A percentile compares a stretch with the other conserved stretches of the same genome.
These are phyloP conservation scores for Chaetomium globosum DNA, from an alignment of 2,329 filamentous ascomycete genomes.

Conservation along the genomic window DNA sequence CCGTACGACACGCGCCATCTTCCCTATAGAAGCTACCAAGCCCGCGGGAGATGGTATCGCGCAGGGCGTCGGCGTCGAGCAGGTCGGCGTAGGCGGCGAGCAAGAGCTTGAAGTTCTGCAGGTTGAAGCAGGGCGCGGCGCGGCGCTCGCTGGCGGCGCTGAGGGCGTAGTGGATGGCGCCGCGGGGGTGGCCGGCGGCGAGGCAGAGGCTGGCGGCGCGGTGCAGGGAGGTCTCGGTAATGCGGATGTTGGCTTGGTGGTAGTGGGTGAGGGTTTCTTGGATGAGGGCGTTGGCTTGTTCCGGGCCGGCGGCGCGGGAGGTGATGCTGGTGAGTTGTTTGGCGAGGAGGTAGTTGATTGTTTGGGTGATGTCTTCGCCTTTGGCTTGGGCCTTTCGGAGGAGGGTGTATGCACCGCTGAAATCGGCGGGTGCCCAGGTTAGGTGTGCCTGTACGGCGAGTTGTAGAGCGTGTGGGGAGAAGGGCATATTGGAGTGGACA, in stretches of 20 bases:
- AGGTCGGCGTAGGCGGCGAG: constrained; percentile 36
- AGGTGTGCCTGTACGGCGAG: constrained; percentile 52
- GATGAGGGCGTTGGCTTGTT: constrained; percentile 33
- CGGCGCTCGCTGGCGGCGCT: constrained; percentile 35
- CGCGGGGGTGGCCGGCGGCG: constrained; percentile 36
- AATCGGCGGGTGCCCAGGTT: constrained; percentile 36
- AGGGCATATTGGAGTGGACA: constrained; percentile 42
- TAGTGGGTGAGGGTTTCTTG: constrained; percentile 35
- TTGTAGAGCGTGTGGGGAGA: constrained; percentile 49
- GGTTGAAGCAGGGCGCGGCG: constrained; percentile 38
- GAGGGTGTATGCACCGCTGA: constrained; percentile 45
- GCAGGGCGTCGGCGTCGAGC: constrained; percentile 38
- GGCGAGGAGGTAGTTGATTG: constrained; percentile 47
- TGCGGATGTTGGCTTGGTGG: constrained; percentile 30
- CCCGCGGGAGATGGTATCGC: constrained; percentile 31
- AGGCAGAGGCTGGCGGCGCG: constrained; percentile 40
- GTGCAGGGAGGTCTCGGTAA: constrained; percentile 39
- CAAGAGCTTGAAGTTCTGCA: constrained; percentile 42
- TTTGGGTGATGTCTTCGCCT: constrained; percentile 49
- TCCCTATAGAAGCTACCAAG: constrained; percentile 34
- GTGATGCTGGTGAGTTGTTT: constrained; percentile 44
- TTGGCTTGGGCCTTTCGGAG: constrained; percentile 46
- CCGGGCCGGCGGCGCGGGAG: constrained; percentile 32
- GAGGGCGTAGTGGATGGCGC: constrained; percentile 39
- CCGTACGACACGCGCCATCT: constrained; percentile 28